phyloP scores from a whole-genome alignment of 1,284 basidiomycete genomes.

The Clitocybe nebularis region DNA sequence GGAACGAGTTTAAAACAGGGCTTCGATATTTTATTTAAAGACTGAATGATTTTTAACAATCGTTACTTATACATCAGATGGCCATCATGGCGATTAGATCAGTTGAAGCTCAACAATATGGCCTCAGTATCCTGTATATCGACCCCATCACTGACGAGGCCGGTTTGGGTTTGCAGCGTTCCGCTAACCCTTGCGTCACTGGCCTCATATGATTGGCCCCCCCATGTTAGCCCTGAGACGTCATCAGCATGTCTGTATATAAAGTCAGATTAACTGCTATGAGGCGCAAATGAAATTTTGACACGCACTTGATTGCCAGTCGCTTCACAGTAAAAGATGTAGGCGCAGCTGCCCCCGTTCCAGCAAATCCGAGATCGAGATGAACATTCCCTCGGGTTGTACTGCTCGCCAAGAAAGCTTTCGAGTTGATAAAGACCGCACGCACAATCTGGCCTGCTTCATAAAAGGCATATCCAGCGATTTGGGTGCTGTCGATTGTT shows the following conservation, averaged over 20 bases:
- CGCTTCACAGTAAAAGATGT: constrained; percentile 36
- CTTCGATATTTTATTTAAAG: background rate
- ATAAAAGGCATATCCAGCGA: constrained; percentile 64
- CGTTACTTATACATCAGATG: too few relatives aligned
- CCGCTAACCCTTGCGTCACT: constrained; percentile 44
- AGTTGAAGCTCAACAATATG: constrained; percentile 27
- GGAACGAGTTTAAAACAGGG: background rate
- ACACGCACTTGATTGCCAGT: constrained; percentile 39
- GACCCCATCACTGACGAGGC: constrained; percentile 38
- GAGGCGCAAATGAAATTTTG: background rate
- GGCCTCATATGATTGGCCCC: constrained; percentile 63
- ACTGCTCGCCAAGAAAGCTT: constrained; percentile 37
- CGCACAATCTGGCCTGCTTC: constrained; percentile 44
- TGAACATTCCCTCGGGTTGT: constrained; percentile 36
- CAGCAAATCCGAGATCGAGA: constrained; percentile 37
- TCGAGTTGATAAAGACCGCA: constrained; percentile 55
- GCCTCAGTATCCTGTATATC: constrained; percentile 55
- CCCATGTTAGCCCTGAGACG: constrained; percentile 54
- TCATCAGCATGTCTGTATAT: constrained; percentile 51
- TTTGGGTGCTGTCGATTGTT: constrained; percentile 40
- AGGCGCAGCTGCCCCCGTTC: constrained; percentile 14
- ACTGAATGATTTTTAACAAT: too few relatives aligned
- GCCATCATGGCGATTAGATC: too few relatives aligned
- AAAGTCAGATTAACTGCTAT: constrained; percentile 1
- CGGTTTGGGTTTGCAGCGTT: constrained; percentile 27